A percentile compares a stretch with the other conserved stretches of the same genome.
phyloP scores from a whole-genome alignment of 164 flowering plant genomes.

The Magnolia changhungtana region DNA sequence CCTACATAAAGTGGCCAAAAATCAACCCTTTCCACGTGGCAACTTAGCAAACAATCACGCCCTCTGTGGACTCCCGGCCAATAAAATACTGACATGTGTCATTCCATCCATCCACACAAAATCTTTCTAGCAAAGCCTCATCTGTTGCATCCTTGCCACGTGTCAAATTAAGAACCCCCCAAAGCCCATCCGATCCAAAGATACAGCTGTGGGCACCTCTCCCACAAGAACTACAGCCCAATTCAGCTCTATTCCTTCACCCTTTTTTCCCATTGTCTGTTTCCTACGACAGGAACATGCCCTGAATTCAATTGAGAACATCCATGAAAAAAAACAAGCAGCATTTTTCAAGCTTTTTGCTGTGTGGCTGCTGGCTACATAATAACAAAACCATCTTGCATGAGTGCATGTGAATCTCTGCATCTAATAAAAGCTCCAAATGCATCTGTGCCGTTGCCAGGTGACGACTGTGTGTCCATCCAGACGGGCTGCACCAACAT shows the following conservation, averaged over 20 bases:
- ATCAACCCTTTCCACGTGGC: neutral
- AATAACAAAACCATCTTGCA: neutral
- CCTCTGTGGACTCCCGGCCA: neutral
- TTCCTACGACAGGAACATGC: neutral
- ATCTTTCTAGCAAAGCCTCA: neutral
- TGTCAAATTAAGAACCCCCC: constrained; percentile 6
- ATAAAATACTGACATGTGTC: neutral
- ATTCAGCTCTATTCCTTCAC: neutral
- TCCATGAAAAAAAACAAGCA: neutral
- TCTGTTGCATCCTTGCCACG: neutral
- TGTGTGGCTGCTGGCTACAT: neutral
- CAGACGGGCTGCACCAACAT: constrained; percentile 42
- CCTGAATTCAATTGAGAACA: neutral
- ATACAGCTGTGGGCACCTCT: neutral
- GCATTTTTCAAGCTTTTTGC: neutral
- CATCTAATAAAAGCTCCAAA: neutral
- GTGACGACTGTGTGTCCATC: constrained; percentile 51
- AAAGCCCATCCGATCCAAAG: constrained; percentile 10
- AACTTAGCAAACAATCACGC: neutral
- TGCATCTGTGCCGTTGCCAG: constrained; percentile 20
- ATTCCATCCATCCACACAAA: neutral
- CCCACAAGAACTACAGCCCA: neutral
- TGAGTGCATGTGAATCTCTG: neutral
- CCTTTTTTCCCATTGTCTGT: neutral
- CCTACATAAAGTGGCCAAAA: neutral